Evolutionary conservation across 2,329 filamentous ascomycete species (phyloP), one percentile per base, ranked within the genome.

Genomic region (Aspergillus sp.): DNA sequence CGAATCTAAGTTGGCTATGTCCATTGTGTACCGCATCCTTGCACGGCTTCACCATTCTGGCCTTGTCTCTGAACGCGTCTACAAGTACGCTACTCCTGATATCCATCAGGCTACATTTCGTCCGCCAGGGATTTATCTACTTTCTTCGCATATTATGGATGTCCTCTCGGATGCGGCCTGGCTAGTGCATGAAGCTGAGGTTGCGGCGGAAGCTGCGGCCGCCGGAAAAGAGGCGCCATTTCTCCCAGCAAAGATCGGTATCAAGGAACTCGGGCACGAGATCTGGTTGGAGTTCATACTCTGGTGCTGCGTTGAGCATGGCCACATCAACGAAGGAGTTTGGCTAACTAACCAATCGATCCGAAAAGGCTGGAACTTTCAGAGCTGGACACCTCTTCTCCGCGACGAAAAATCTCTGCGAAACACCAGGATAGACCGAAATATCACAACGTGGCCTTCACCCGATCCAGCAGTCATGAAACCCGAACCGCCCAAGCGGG

Each of bases 211-310:
- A 57, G 74, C 73, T 7, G 67, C 64, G 19, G 71, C 73, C 31
- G 65, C 69, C 3, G 75, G 76, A 12, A 64, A 77, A 52, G 66
- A 74, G 21, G 68, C 74, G 3, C 75, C 76, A 3, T 75, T 69
- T 56, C 62, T 74, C 40, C 70, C 70, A 23, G 74, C 77, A 55
- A 76, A 74, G 45, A 72, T 77, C 44, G 73, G 70, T 40, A 70
- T 78, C 27, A 71, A 74, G 43, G 74, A 79, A 55, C 70, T 81
- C 21, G 78, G 76, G 2, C 75, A 74, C 15, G 77, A 79, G 57
- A 71, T 80, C 12, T 82, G 79, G 79, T 63, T 82, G 12, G 79
- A 82, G 56, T 73, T 81, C 37, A 72, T 81, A 52, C 73, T 82
- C 17, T 81, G 79, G 79, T 80, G 75, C 57, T 81, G 79, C 65